A percentile compares a stretch with the other conserved stretches of the same genome.
phyloP scores from a whole-genome alignment of 768 basidiomycete species.

The Kwoniella botswanensis region DNA sequence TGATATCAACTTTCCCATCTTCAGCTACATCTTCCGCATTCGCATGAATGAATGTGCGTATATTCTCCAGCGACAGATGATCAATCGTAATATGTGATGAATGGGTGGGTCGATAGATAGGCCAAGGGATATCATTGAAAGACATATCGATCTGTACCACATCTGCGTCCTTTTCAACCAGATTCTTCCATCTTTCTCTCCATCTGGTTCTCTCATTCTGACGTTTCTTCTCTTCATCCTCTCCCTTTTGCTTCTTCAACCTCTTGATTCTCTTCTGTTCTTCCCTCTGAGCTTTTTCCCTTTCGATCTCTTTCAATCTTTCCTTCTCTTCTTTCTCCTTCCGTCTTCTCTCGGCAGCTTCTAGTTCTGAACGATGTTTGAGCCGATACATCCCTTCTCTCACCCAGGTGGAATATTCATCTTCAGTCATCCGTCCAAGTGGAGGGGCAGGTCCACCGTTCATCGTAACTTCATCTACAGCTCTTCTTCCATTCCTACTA shows the following conservation, averaged over 20 bases:
- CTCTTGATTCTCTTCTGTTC: slow-evolving; percentile 33
- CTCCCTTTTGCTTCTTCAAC: slow-evolving; percentile 31
- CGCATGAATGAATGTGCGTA: slow-evolving; percentile 42
- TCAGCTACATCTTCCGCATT: slow-evolving; percentile 22
- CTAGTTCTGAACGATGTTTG: slow-evolving; percentile 50
- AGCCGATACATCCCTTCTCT: slow-evolving; percentile 81
- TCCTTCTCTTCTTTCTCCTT: slow-evolving; percentile 63
- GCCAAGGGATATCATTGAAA: slow-evolving; percentile 55
- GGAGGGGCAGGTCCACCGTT: slow-evolving; percentile 47
- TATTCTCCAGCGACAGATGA: slow-evolving; percentile 31
- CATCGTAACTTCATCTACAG: slow-evolving; percentile 61
- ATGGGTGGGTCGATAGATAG: slow-evolving; percentile 37
- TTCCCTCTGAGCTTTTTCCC: slow-evolving; percentile 31
- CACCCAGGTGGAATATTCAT: slow-evolving; percentile 87
- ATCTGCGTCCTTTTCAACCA: slow-evolving; percentile 26
- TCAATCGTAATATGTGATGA: slow-evolving; percentile 17
- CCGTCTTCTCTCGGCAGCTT: slow-evolving; percentile 29
- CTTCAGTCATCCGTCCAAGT: slow-evolving; percentile 73
- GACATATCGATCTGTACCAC: slow-evolving; percentile 32
- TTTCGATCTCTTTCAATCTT: slow-evolving; percentile 45
- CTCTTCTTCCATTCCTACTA: slow-evolving; percentile 9
- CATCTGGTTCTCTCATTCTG: slow-evolving; percentile 40
- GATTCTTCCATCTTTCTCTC: slow-evolving; percentile 37
- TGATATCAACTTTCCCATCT: slow-evolving; percentile 60
- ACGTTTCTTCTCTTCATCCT: slow-evolving; percentile 27